These are phyloP conservation scores for Rhodotorula taiwanensis DNA, from an alignment of 768 basidiomycete genomes.

Conservation along the genomic window DNA sequence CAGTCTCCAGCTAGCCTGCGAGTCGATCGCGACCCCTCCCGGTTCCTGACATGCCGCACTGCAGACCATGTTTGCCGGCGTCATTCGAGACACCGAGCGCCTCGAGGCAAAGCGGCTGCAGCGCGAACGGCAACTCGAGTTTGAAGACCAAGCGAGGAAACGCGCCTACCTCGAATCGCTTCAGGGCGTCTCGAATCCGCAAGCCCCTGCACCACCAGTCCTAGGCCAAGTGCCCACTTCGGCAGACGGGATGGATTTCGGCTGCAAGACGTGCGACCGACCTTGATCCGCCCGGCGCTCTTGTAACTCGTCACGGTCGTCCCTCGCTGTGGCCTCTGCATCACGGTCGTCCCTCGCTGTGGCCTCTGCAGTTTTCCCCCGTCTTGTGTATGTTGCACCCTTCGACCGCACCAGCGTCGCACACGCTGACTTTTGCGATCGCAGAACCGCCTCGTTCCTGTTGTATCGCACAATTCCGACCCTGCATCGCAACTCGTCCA, in stretches of 20 bases:
- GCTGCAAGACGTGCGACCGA: conserved; percentile 34
- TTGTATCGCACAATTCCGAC: too few species aligned
- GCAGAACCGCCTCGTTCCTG: too few species aligned
- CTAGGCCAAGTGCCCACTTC: conserved; percentile 18
- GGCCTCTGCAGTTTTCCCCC: too few species aligned
- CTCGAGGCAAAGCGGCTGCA: conserved; percentile 21
- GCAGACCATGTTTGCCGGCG: conserved; percentile 37
- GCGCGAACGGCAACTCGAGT: conserved; percentile 29
- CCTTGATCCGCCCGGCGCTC: not conserved
- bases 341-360: too few species aligned
- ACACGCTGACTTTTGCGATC: too few species aligned
- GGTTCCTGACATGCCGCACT: too few species aligned
- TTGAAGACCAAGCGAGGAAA: conserved; percentile 32
- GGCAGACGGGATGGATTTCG: conserved; percentile 34
- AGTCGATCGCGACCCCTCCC: not conserved
- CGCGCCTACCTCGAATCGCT: conserved; percentile 32
- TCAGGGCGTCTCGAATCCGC: conserved; percentile 23
- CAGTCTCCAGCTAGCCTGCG: not conserved
- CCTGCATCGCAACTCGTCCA: too few species aligned
- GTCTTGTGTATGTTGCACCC: too few species aligned
- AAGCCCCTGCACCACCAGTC: not conserved
- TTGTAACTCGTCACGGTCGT: too few species aligned
- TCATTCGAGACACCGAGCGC: conserved; percentile 29
- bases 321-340: too few species aligned
- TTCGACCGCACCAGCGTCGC: too few species aligned